Evolutionary conservation across 2,329 filamentous ascomycete genomes (phyloP).

Genomic region (Monilinia aucupariae): DNA sequence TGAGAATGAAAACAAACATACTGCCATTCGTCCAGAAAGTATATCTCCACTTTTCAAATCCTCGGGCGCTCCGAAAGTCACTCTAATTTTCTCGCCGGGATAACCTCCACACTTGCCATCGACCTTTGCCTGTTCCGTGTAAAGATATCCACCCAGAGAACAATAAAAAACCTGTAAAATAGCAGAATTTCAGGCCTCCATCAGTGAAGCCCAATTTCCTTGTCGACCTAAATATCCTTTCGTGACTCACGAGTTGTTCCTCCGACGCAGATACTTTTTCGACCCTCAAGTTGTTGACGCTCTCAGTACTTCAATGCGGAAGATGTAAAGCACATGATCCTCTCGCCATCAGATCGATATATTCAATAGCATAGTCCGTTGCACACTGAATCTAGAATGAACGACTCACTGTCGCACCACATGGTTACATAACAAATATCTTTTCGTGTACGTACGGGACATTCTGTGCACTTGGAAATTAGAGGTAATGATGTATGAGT

Average conservation of each 20-base stretch:
- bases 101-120: background rate
- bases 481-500: background rate
- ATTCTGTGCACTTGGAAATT: background rate
- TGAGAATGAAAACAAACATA: background rate
- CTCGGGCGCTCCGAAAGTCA: too few relatives aligned
- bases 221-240: too few relatives aligned
- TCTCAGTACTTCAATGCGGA: background rate
- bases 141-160: background rate
- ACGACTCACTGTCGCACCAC: background rate
- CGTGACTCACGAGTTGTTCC: background rate
- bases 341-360: background rate
- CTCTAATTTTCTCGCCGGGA: too few relatives aligned
- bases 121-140: background rate
- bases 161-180: background rate
- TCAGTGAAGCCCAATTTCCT: background rate
- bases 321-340: too few relatives aligned
- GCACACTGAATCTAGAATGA: background rate
- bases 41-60: background rate
- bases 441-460: too few relatives aligned
- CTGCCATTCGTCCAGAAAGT: background rate
- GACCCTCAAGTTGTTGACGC: background rate
- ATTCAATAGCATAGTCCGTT: background rate
- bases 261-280: background rate
- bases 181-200: background rate
- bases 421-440: too few relatives aligned